Conservation (phyloP, 305 asterid genomes). For the Fraxinus ornus region DNA sequence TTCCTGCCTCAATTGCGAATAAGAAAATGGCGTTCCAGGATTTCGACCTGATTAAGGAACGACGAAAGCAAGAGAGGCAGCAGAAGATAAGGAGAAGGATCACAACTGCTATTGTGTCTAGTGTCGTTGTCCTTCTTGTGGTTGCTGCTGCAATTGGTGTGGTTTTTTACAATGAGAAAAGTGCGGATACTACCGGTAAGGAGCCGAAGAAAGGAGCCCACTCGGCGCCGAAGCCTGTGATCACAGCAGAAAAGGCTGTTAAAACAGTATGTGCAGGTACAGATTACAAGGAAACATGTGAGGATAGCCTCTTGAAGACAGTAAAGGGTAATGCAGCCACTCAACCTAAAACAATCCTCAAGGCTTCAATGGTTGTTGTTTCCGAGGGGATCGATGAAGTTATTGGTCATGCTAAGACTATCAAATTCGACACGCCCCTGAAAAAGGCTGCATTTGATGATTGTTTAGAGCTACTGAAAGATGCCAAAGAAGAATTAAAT, state of each 20-base stretch:
- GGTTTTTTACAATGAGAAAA: slow-evolving; percentile 23
- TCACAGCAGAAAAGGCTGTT: slow-evolving; percentile 38
- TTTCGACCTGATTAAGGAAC: slow-evolving; percentile 74
- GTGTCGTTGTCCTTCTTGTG: slow-evolving; percentile 36
- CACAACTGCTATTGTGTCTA: slow-evolving; percentile 36
- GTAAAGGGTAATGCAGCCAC: slow-evolving; percentile 33
- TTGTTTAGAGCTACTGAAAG: slow-evolving; percentile 50
- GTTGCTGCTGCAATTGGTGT: slow-evolving; percentile 53
- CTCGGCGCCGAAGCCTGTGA: slow-evolving; percentile 10
- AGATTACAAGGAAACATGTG: slow-evolving; percentile 63
- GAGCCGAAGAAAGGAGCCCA: neutral
- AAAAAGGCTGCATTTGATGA: slow-evolving; percentile 54
- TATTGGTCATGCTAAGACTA: slow-evolving; percentile 22
- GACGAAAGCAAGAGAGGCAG: slow-evolving; percentile 48
- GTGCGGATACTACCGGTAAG: neutral
- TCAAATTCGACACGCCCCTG: slow-evolving; percentile 46
- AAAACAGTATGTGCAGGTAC: slow-evolving; percentile 49
- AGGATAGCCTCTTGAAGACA: slow-evolving; percentile 42
- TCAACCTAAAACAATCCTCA: slow-evolving; percentile 42
- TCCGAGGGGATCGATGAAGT: slow-evolving; percentile 43
- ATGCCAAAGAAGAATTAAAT: slow-evolving; percentile 69
- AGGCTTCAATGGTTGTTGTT: slow-evolving; percentile 47
- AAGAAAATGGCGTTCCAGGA: slow-evolving; percentile 88
- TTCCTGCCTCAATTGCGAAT: slow-evolving; percentile 21
- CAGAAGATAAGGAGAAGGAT: slow-evolving; percentile 39